Base-by-base conservation (phyloP, 2,329 filamentous ascomycete species). In the Paecilomyces niveus region DNA sequence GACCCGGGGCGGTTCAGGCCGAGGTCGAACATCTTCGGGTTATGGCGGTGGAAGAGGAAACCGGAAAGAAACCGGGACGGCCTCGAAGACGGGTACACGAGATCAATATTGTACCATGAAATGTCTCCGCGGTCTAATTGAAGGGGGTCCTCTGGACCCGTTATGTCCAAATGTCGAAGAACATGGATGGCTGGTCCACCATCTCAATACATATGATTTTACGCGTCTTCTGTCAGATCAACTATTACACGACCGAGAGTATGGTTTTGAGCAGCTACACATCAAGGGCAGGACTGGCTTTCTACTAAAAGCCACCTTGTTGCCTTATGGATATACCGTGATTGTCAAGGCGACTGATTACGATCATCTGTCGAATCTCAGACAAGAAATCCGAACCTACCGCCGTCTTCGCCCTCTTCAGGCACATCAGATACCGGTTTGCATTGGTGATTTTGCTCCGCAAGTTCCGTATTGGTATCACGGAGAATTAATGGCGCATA, bases 111-210 rank as follows among this genome's bases (percentile, higher is more conserved):
- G 64, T 53, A 67, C 62, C 5, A 65, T 66, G 35, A 50, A 49
- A 33, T 70, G 62, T 52, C 63, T 67, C 45, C 59, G 53, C 8
- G 63, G 65, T 11, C 61, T 69, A 11, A 54, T 63, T 15, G 60
- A 62, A 45, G 58, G 59, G 54, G 67, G 39, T 1, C 50, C 51
- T 54, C 55, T 70, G 50, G 65, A 66, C 59, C 53, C 61, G n/a
- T 29, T 58, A 49, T 68, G 64, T 63, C 78, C 75, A 0, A 80
- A 80, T 60, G 58, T 68, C 4, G 58, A 45, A 11, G 64, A 69
- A 58, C 74, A 81, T 65, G 60, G 57, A 57, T 66, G 3, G 1
- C 3, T 22, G 3, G 22, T 22, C 22, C 22, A 22, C 3, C 22
- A 3, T 22, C 22, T 22, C 10, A 58, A 35, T 3, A 56, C 59